A percentile compares a stretch with the other conserved stretches of the same genome.
These are phyloP conservation scores for Apiotrichum montevideense DNA, from an alignment of 1,284 basidiomycete species.

Conservation along the genomic window DNA sequence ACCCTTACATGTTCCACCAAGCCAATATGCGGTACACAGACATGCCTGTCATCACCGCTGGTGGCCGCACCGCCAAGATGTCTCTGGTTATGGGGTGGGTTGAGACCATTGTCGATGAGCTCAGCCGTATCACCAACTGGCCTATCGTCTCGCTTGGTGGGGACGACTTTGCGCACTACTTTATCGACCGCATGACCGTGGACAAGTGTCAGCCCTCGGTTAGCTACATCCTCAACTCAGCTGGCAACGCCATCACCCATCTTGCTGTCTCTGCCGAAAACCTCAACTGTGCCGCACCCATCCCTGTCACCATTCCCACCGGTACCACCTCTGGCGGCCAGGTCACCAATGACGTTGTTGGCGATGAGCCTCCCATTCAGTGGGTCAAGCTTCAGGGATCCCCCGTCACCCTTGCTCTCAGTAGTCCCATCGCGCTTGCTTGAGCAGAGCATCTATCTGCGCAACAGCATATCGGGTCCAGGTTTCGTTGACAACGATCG, in stretches of 20 bases:
- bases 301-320: conserved; percentile 7
- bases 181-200: conserved; percentile 6
- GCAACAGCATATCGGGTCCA: no score
- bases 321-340: neutral
- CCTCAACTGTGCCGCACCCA: neutral
- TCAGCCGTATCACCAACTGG: conserved; percentile 11
- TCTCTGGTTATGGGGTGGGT: conserved; percentile 12
- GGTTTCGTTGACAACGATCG: no score
- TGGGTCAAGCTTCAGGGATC: conserved; percentile 7
- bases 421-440: conserved; percentile 13
- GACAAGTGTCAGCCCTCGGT: conserved; percentile 2
- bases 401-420: neutral
- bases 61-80: conserved; percentile 7
- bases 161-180: conserved; percentile 9
- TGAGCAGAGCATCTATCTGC: no score
- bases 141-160: conserved; percentile 3
- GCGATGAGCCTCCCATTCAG: conserved; percentile 7
- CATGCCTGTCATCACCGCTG: conserved; percentile 6
- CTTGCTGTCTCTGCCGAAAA: conserved; percentile 1
- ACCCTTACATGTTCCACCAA: conserved; percentile 16
- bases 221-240: neutral
- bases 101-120: conserved; percentile 4
- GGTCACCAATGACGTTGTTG: neutral
- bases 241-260: neutral
- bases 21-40: conserved; percentile 10